These are phyloP conservation scores for Xylaria sp. DNA, from an alignment of 2,329 filamentous ascomycete genomes.

Conservation along the genomic window DNA sequence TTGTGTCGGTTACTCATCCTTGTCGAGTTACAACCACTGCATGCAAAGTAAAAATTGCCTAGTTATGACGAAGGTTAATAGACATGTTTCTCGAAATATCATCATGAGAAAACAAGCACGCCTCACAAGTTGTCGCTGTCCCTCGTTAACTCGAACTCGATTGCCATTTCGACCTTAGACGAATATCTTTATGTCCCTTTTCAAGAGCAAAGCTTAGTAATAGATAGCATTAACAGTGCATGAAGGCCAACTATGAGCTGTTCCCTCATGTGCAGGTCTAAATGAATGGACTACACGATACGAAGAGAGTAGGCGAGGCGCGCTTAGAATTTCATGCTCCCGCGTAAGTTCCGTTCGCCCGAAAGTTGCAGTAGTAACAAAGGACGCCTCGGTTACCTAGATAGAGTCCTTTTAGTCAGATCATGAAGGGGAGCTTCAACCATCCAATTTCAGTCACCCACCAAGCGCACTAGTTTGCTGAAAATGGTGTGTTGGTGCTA, in stretches of 20 bases:
- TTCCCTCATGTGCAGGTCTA: constrained; percentile 2
- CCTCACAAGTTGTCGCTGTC: not conserved
- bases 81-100: not conserved
- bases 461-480: constrained; percentile 9
- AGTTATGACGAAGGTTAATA: not conserved
- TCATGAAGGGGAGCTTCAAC: constrained; percentile 7
- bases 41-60: not conserved
- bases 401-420: constrained; percentile 20
- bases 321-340: constrained; percentile 13
- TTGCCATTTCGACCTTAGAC: not conserved
- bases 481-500: constrained; percentile 6
- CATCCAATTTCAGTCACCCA: constrained; percentile 13
- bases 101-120: not conserved
- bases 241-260: not conserved
- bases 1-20: constrained; percentile 4
- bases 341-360: constrained; percentile 27
- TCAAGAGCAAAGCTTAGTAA: not conserved
- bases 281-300: constrained; percentile 13
- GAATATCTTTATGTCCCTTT: not conserved
- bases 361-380: constrained; percentile 19
- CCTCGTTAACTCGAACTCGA: not conserved
- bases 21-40: not conserved
- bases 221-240: not conserved
- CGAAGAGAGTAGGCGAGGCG: constrained; percentile 16
- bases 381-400: not conserved